Conservation (phyloP, 2,329 filamentous ascomycete genomes). For the Aspergillus spinulosporus region DNA sequence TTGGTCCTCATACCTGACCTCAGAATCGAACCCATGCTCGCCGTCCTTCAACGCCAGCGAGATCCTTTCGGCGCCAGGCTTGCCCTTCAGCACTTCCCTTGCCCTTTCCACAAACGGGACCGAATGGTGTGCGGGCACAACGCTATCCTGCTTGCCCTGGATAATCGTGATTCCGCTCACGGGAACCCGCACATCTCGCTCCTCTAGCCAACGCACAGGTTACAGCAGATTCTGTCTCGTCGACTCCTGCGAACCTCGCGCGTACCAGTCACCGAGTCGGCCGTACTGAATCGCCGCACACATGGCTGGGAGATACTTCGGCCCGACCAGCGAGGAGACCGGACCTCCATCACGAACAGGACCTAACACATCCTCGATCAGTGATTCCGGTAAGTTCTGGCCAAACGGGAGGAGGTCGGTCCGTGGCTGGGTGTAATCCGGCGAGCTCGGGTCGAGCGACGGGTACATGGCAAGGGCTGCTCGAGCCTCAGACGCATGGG, state of each 20-base stretch:
- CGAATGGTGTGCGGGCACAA: conserved; percentile 31
- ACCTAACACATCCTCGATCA: conserved; percentile 16
- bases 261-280: conserved; percentile 21
- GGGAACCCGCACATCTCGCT: conserved; percentile 26
- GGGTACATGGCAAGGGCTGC: conserved; percentile 37
- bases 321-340: conserved; percentile 19
- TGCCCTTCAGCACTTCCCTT: conserved; percentile 15
- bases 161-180: conserved; percentile 34
- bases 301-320: conserved; percentile 20
- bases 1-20: conserved; percentile 23
- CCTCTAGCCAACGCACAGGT: conserved; percentile 33
- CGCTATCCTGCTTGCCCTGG: conserved; percentile 36
- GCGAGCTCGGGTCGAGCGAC: conserved; percentile 27
- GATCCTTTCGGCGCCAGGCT: conserved; percentile 26
- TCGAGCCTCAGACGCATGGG: conserved; percentile 31
- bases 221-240: conserved; percentile 22
- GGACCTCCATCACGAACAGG: conserved; percentile 5
- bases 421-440: conserved; percentile 21
- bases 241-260: conserved; percentile 19
- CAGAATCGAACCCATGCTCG: conserved; percentile 42
- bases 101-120: conserved; percentile 31
- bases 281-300: conserved; percentile 24
- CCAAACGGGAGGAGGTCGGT: conserved; percentile 20
- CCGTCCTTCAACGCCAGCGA: conserved; percentile 30
- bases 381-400: conserved; percentile 14